These are phyloP conservation scores for Apiotrichum montevideense DNA, from an alignment of 1,284 basidiomycete species.

Conservation along the genomic window DNA sequence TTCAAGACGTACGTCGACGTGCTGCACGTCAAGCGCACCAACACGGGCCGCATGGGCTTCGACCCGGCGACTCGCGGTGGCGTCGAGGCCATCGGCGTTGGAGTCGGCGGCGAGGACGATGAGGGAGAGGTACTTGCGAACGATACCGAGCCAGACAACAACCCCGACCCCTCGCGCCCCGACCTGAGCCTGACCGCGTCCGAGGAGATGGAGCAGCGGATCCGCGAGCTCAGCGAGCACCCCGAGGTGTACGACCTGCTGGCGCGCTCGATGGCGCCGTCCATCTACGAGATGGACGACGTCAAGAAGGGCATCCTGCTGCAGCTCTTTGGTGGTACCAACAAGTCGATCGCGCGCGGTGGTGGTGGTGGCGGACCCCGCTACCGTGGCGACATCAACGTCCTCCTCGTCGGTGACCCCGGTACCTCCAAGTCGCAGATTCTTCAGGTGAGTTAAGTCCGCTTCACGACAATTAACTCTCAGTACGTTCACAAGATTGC, in stretches of 20 bases:
- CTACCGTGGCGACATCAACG: slow-evolving; percentile 96
- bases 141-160: neutral
- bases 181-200: slow-evolving; percentile 50
- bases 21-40: slow-evolving; percentile 79
- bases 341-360: slow-evolving; percentile 86
- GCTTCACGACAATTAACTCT: neutral
- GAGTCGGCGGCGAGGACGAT: slow-evolving; percentile 78
- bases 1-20: slow-evolving; percentile 97
- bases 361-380: slow-evolving; percentile 92
- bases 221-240: slow-evolving; percentile 63
- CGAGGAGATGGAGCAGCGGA: slow-evolving; percentile 55
- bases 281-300: slow-evolving; percentile 97
- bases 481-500: slow-evolving; percentile 99
- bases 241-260: slow-evolving; percentile 84
- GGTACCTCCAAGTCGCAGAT: slow-evolving; percentile 98
- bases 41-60: slow-evolving; percentile 62
- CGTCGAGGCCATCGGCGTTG: slow-evolving; percentile 59
- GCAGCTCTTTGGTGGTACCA: slow-evolving; percentile 95
- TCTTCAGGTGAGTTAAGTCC: slow-evolving; percentile 57
- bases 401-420: slow-evolving; percentile 93
- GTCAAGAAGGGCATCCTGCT: slow-evolving; percentile 96
- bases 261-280: slow-evolving; percentile 79
- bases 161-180: slow-evolving; percentile 20
- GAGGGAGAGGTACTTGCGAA: slow-evolving; percentile 52
- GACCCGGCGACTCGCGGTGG: slow-evolving; percentile 70